These are phyloP conservation scores for Meyerozyma guilliermondii DNA, from an alignment of 1,139 yeast species.

Conservation along the genomic window DNA sequence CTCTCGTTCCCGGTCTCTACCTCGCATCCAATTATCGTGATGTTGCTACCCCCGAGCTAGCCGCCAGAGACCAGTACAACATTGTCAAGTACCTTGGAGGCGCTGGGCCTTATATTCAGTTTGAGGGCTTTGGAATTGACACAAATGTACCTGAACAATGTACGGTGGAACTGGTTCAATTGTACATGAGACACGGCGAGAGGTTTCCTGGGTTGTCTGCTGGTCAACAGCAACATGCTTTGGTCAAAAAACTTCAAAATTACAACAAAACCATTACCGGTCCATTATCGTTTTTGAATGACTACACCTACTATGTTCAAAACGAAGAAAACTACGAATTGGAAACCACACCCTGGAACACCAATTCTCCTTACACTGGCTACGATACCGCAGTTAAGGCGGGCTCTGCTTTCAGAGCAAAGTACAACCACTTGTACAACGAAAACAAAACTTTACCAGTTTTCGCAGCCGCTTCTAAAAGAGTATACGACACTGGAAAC, in stretches of 20 bases:
- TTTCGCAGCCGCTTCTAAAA: conserved; percentile 28
- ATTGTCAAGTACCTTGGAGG: conserved; percentile 42
- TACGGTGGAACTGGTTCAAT: conserved; percentile 58
- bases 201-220: conserved; percentile 47
- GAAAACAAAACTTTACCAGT: conserved; percentile 21
- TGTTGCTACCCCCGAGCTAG: conserved; percentile 24
- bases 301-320: conserved; percentile 28
- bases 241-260: conserved; percentile 16
- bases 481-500: conserved; percentile 25
- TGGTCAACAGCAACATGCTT: conserved; percentile 18
- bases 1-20: conserved; percentile 6
- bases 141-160: conserved; percentile 48
- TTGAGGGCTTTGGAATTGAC: conserved; percentile 42
- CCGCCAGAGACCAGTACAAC: conserved; percentile 29
- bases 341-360: conserved; percentile 26
- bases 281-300: conserved; percentile 26
- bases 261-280: conserved; percentile 26
- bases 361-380: conserved; percentile 26
- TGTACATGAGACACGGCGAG: conserved; percentile 70
- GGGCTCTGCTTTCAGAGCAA: conserved; percentile 30
- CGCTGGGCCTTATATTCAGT: conserved; percentile 42
- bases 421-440: conserved; percentile 25
- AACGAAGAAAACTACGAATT: conserved; percentile 21
- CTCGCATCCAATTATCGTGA: conserved; percentile 7
- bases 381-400: conserved; percentile 28